A percentile compares a stretch with the other conserved stretches of the same genome.
phyloP scores from a whole-genome alignment of 441 rosid genomes.

The Adansonia gregorii region DNA sequence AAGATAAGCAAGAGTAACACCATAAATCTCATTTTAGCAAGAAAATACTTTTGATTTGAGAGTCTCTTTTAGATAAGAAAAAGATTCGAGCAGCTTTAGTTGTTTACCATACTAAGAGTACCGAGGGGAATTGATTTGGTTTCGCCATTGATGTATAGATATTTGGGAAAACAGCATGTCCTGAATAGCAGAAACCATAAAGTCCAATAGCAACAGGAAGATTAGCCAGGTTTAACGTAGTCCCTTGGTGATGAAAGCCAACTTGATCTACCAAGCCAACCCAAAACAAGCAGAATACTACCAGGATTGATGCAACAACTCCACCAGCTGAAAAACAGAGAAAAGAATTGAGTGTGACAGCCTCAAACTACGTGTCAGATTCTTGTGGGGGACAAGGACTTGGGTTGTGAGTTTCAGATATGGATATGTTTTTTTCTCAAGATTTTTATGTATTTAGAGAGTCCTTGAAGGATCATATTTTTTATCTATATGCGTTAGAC shows the following conservation, averaged over 20 bases:
- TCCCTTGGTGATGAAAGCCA: constrained; percentile 64
- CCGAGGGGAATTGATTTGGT: constrained; percentile 63
- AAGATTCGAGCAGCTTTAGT: neutral
- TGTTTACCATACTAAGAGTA: constrained; percentile 68
- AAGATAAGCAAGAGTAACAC: neutral
- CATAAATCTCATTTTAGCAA: neutral
- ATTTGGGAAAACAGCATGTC: constrained; percentile 96
- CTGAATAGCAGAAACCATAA: constrained; percentile 92
- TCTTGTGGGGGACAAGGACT: neutral
- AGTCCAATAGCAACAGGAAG: constrained; percentile 94
- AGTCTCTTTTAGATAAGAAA: neutral
- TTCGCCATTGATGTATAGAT: constrained; percentile 89
- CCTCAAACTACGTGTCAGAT: constrained; percentile 14
- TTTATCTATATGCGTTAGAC: no score
- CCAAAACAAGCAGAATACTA: constrained; percentile 87
- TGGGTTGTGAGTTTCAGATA: no score
- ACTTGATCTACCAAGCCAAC: constrained; percentile 77
- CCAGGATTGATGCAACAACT: constrained; percentile 78
- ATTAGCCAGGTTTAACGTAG: constrained; percentile 59
- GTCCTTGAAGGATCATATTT: no score
- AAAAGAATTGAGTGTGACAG: constrained; percentile 30
- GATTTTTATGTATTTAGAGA: no score
- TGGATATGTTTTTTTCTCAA: no score
- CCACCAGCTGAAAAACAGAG: constrained; percentile 76
- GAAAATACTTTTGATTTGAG: neutral